phyloP scores from a whole-genome alignment of 495 filamentous ascomycete genomes.

The Endocarpon pusillum region DNA sequence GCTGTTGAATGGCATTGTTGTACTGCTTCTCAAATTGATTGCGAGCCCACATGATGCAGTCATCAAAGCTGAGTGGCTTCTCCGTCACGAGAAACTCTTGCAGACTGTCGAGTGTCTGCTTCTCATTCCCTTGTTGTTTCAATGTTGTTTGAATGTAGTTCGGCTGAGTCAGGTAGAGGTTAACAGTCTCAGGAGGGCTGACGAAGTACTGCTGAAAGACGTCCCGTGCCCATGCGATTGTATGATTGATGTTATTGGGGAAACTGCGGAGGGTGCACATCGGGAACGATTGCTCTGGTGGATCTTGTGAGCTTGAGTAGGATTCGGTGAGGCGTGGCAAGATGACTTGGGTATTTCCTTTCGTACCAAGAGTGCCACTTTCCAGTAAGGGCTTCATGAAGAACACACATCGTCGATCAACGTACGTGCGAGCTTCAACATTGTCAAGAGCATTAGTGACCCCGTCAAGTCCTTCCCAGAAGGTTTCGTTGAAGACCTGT shows the following conservation, averaged over 20 bases:
- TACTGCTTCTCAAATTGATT: constrained; percentile 92
- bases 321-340: constrained; percentile 85
- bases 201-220: constrained; percentile 89
- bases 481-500: constrained; percentile 83
- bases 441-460: constrained; percentile 98
- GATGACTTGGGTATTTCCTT: constrained; percentile 95
- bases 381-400: constrained; percentile 95
- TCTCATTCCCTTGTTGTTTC: constrained; percentile 92
- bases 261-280: constrained; percentile 98
- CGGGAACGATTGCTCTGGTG: constrained; percentile 94
- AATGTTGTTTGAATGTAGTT: constrained; percentile 81
- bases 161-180: constrained; percentile 80
- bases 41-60: constrained; percentile 89
- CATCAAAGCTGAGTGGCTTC: constrained; percentile 83
- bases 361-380: constrained; percentile 92
- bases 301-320: constrained; percentile 96
- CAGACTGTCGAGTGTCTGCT: constrained; percentile 81
- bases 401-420: constrained; percentile 94
- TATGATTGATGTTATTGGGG: constrained; percentile 97
- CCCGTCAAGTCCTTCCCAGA: constrained; percentile 80
- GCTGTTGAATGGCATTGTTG: constrained; percentile 90
- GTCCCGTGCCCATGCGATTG: constrained; percentile 94
- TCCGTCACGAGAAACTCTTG: constrained; percentile 83
- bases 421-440: constrained; percentile 91
- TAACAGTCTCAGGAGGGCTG: constrained; percentile 84